Evolutionary conservation across 352 stramenopile species (phyloP).

Genomic region (Globisporangium splendens): DNA sequence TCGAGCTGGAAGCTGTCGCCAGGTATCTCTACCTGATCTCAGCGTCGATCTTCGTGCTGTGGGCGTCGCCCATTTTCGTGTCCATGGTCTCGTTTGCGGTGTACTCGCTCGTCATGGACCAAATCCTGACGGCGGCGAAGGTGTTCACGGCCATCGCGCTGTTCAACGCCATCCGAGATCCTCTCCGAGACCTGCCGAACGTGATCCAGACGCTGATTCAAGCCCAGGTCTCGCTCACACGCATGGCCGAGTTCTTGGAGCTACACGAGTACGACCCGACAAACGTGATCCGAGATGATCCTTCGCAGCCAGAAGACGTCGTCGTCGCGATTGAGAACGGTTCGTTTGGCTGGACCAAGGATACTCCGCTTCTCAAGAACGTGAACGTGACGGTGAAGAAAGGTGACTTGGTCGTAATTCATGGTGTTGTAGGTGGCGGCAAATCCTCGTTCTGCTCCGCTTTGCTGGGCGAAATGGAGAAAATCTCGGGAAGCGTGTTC

Average conservation of each 20-base stretch:
- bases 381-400: slow-evolving; percentile 21
- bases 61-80: slow-evolving; percentile 18
- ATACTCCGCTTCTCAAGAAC: slow-evolving; percentile 19
- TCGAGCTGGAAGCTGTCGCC: slow-evolving; percentile 52
- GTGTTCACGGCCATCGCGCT: slow-evolving; percentile 49
- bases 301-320: neutral
- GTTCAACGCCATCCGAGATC: slow-evolving; percentile 35
- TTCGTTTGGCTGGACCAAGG: slow-evolving; percentile 23
- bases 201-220: slow-evolving; percentile 26
- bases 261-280: slow-evolving; percentile 16
- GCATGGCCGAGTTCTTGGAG: slow-evolving; percentile 25
- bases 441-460: slow-evolving; percentile 46
- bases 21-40: slow-evolving; percentile 51
- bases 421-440: slow-evolving; percentile 38
- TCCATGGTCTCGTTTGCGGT: slow-evolving; percentile 30
- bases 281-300: slow-evolving; percentile 11
- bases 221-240: slow-evolving; percentile 25
- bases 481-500: slow-evolving; percentile 27
- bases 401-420: slow-evolving; percentile 44
- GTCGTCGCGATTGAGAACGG: slow-evolving; percentile 19
- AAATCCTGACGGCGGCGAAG: slow-evolving; percentile 32
- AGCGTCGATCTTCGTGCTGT: slow-evolving; percentile 44
- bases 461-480: slow-evolving; percentile 78
- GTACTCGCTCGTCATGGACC: slow-evolving; percentile 27
- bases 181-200: slow-evolving; percentile 25